Conservation (phyloP, 176 grass and related monocot genomes). For the Dendrocalamus sinicus region DNA sequence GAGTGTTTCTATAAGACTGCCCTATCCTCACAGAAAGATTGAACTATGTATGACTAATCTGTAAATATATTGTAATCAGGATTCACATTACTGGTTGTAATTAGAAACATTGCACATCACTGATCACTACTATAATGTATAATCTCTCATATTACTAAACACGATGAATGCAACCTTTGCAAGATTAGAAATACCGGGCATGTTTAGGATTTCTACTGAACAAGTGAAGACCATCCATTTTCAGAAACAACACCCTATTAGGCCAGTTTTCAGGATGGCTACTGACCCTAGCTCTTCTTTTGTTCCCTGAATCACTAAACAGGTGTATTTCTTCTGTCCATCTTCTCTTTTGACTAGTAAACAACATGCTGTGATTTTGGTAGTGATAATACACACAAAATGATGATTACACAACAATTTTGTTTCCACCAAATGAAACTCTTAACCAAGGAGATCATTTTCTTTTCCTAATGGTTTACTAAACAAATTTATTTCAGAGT, state of each 20-base stretch:
- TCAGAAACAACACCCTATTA: not conserved
- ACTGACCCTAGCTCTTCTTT: conserved; percentile 35
- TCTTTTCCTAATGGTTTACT: conserved; percentile 14
- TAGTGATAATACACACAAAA: conserved; percentile 6
- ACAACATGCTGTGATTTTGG: not conserved
- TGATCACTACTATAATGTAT: not conserved
- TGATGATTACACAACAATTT: not conserved
- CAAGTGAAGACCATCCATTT: not conserved
- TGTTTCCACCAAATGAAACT: not conserved
- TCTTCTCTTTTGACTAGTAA: not conserved
- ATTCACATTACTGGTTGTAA: not conserved
- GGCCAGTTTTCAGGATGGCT: not conserved
- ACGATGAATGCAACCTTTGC: not conserved
- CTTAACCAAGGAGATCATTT: not conserved
- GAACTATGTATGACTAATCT: not conserved
- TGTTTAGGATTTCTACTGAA: not conserved
- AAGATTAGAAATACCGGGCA: not conserved
- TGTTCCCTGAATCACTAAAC: conserved; percentile 41
- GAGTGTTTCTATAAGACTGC: not conserved
- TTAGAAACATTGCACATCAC: not conserved
- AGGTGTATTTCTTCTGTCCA: not conserved
- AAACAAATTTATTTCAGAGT: not conserved
- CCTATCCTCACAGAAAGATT: not conserved
- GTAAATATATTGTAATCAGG: not conserved
- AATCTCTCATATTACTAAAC: not conserved